Base-by-base conservation (phyloP, 768 basidiomycete species). In the Suillus decipiens region DNA sequence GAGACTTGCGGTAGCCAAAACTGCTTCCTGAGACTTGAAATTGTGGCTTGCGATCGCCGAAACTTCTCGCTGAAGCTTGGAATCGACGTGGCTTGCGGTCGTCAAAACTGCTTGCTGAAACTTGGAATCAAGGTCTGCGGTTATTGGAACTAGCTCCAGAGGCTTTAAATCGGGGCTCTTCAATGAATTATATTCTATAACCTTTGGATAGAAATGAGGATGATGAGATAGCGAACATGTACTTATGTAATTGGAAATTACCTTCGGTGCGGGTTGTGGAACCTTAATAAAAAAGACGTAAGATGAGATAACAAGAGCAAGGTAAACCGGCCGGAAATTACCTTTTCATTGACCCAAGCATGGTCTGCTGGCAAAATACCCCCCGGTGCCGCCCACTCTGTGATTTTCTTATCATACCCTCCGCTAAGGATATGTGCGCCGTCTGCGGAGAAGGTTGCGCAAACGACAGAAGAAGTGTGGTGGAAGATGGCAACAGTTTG, bases 401-500 rank as follows among this genome's bases (percentile, higher is more conserved):
- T 11, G 11, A 45, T 4, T 45, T 12, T 45, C n/a, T 45, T 45
- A 22, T 45, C n/a, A 45, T 45, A 45, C 5, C 43, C 43, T 22
- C n/a, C 43, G 5, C n/a, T 45, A 22, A 45, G 43, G n/a, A 45
- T 22, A 11, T n/a, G 43, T 5, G 43, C 8, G n/a, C 43, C 43
- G 22, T 45, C n/a, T 4, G 43, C 43, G n/a, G 43, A 45, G 43
- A 45, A 45, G 11, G 43, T n/a, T 45, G 43, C 43, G n/a, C 43
- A 45, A n/a, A 45, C n/a, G n/a, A 45, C 43, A n/a, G 43, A 45
- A 45, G 43, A 45, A 45, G n/a, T 45, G 43, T 45, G 43, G 11
- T 45, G 43, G 43, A 45, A 45, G n/a, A 45, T 45, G 5, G 43
- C 43, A 11, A 45, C 11, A 12, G 43, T 45, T 3, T 12, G n/a